These are phyloP conservation scores for Nephelium lappaceum DNA, from an alignment of 345 rosid genomes.

Conservation along the genomic window DNA sequence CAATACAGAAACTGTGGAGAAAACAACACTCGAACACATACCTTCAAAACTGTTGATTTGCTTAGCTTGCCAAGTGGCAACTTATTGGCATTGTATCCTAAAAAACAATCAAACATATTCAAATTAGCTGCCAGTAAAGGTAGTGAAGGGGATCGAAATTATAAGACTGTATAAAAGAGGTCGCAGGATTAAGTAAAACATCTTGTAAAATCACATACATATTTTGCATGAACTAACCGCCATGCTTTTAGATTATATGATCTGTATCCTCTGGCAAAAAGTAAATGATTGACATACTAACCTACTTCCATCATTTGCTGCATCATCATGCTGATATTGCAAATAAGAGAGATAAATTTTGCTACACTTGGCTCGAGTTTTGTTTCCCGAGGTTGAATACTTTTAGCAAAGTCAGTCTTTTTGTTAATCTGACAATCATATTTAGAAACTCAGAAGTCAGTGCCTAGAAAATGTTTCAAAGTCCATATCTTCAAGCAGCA, in stretches of 20 bases:
- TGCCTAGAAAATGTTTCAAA: neutral
- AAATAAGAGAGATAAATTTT: conserved; percentile 78
- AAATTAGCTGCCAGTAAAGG: neutral
- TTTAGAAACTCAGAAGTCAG: conserved; percentile 22
- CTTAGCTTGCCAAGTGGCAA: conserved; percentile 94
- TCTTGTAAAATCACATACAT: conserved; percentile 5
- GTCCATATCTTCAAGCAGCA: neutral
- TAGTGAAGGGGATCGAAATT: conserved; percentile 3
- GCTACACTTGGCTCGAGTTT: conserved; percentile 71
- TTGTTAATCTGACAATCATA: conserved; percentile 44
- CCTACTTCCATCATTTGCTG: conserved; percentile 97
- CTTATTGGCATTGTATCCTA: conserved; percentile 85
- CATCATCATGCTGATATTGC: conserved; percentile 89
- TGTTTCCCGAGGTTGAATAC: conserved; percentile 60
- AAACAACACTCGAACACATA: conserved; percentile 12
- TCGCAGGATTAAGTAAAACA: neutral
- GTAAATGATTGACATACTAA: conserved; percentile 32
- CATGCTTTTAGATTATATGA: conserved; percentile 4
- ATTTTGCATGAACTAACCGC: neutral
- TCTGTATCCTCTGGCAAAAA: conserved; percentile 10
- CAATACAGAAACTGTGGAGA: neutral
- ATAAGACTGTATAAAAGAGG: neutral
- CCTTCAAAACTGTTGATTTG: conserved; percentile 73
- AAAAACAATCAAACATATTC: conserved; percentile 25
- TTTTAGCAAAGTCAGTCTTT: conserved; percentile 35